Base-by-base conservation (phyloP, 2,329 filamentous ascomycete species). In the Coniochaeta hoffmannii region DNA sequence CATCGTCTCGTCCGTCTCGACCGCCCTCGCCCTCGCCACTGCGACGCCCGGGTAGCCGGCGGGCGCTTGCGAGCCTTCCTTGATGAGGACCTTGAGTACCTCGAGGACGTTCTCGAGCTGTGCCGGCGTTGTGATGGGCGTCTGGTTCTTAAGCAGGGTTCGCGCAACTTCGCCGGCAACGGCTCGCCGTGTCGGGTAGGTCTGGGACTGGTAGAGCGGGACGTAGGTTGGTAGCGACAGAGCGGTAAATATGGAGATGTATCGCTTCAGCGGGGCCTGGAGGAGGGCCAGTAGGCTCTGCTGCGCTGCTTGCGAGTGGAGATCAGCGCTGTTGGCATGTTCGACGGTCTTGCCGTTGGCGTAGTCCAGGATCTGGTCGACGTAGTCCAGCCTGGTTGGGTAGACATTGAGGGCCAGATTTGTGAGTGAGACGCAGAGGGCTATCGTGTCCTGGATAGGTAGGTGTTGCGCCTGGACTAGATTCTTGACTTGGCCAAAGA, bases 381-480 rank as follows among this genome's bases (percentile, higher is more conserved):
- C 89, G 65, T 97, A 97, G 74, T 97, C 93, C 60, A 97, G 77
- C 56, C 88, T 82, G 60, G 94, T 87, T 0, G 94, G 93, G 66
- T 99, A 97, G 62, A 97, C 96, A 69, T 96, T 97, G 59, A 99
- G 80, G 10, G 95, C 91, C 56, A 99, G 82, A 64, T 97, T 97
- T 36, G 88, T 86, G 38, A 99, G 78, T 4, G 94, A 99, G n/a
- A 96, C 93, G 46, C 97, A 78, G 41, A 99, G 76, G 10, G 92
- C 94, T 63, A 96, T 94, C 17, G 89, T 96, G 68, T 99, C 95
- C 69, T 96, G 91, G 61, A 99, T 93, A 1, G 92, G 88, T 53
- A 99, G 79, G 62, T 90, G 87, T 66, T 97, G 90, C 53, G 89
- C 89, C 71, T 91, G 93, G 59, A 97, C 92, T 53, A 99, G 77